Percentiles rank a stretch among this genome's conserved stretches.
These are phyloP conservation scores for Thymus quinquecostatus DNA, from an alignment of 257 asterid genomes.

Conservation along the genomic window DNA sequence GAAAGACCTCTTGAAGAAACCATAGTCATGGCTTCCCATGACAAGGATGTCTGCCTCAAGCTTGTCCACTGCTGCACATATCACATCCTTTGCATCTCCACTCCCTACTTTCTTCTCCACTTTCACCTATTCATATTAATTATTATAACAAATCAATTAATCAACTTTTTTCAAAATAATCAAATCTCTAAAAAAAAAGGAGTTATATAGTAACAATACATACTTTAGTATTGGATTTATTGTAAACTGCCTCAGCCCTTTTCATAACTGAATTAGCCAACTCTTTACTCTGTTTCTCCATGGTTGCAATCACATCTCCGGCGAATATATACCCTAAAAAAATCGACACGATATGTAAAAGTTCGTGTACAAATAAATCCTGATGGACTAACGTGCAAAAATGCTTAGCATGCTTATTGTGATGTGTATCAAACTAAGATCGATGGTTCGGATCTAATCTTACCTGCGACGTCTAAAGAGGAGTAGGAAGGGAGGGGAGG, in stretches of 20 bases:
- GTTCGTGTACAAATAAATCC: too few species aligned
- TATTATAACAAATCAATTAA: too few species aligned
- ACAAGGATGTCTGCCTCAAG: constrained; percentile 65
- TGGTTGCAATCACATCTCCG: constrained; percentile 44
- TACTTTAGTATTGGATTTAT: constrained; percentile 34
- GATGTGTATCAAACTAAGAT: too few species aligned
- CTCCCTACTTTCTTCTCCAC: constrained; percentile 63
- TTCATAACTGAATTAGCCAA: constrained; percentile 57
- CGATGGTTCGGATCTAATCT: too few species aligned
- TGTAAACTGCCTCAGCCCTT: constrained; percentile 50
- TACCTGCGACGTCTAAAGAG: constrained; percentile 50
- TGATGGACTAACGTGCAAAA: too few species aligned
- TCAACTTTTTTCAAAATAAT: too few species aligned
- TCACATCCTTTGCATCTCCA: constrained; percentile 72
- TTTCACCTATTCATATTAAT: constrained; percentile 33
- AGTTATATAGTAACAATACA: not conserved
- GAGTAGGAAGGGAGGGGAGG: constrained; percentile 56
- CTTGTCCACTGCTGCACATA: constrained; percentile 58
- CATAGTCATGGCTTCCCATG: constrained; percentile 75
- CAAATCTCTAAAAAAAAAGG: too few species aligned
- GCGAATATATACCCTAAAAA: constrained; percentile 44
- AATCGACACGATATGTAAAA: too few species aligned
- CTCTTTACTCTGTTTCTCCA: constrained; percentile 44
- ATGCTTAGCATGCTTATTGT: too few species aligned
- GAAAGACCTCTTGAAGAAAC: constrained; percentile 66